phyloP scores from a whole-genome alignment of 495 filamentous ascomycete genomes.

The Podospora appendiculata region DNA sequence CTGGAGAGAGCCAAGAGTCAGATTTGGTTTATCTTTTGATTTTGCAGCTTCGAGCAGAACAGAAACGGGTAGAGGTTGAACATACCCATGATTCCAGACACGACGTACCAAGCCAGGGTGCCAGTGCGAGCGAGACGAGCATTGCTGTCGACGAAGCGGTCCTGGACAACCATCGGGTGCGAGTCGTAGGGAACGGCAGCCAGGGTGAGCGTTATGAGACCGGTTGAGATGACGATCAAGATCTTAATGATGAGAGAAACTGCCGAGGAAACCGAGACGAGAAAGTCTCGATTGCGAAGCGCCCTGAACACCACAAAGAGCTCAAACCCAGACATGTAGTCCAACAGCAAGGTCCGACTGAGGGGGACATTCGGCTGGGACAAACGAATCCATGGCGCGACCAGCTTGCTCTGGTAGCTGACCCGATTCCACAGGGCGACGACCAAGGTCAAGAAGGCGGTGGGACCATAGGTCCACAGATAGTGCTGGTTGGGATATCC shows the following conservation, averaged over 20 bases:
- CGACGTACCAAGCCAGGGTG: neutral
- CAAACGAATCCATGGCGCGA: slow-evolving; percentile 3
- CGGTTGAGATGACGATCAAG: slow-evolving; percentile 4
- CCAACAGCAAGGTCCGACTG: slow-evolving; percentile 1
- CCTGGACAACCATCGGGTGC: neutral
- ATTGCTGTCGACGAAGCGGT: neutral
- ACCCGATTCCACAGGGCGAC: neutral
- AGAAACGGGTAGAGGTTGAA: too few relatives aligned
- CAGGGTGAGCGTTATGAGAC: slow-evolving; percentile 4
- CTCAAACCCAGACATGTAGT: slow-evolving; percentile 4
- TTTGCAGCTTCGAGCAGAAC: too few relatives aligned
- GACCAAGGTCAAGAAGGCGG: neutral
- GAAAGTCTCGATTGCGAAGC: neutral
- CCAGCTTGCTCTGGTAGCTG: slow-evolving; percentile 2
- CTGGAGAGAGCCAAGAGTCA: too few relatives aligned
- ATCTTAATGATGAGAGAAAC: slow-evolving; percentile 1
- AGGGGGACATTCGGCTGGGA: neutral
- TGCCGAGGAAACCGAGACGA: neutral
- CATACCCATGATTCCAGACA: neutral
- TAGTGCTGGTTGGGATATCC: neutral
- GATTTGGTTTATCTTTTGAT: too few relatives aligned
- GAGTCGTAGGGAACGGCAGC: neutral
- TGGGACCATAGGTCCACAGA: neutral
- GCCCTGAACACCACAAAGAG: neutral
- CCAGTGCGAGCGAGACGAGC: neutral